A percentile compares a stretch with the other conserved stretches of the same genome.
Conservation (phyloP, 176 grass and related monocot genomes). For the Zizania latifolia region DNA sequence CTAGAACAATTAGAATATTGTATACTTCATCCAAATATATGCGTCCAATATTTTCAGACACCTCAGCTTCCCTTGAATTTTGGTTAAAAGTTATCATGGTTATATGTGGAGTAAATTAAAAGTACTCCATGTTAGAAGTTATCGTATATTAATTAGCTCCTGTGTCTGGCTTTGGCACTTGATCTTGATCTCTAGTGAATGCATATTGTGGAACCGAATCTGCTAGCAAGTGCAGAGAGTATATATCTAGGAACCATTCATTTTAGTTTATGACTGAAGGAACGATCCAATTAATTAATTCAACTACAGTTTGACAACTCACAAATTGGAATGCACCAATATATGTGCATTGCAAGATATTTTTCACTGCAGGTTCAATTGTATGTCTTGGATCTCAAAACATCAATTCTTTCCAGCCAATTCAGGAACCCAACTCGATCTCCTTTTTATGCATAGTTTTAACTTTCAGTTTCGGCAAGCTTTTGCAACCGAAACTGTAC, state of each 20-base stretch:
- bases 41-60: neutral
- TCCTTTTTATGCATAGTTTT: neutral
- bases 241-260: neutral
- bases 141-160: neutral
- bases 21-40: neutral
- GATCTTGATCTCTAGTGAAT: neutral
- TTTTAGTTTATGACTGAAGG: neutral
- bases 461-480: slow-evolving; percentile 9
- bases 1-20: no score
- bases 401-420: neutral
- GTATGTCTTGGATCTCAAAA: neutral
- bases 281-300: neutral
- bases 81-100: neutral
- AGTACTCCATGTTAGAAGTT: neutral
- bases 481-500: neutral
- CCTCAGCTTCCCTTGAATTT: neutral
- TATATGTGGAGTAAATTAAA: neutral
- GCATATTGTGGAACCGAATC: neutral
- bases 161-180: slow-evolving; percentile 1
- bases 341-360: neutral
- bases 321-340: slow-evolving; percentile 3
- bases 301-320: neutral
- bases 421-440: neutral
- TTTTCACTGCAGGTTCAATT: neutral
- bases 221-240: neutral